Evolutionary conservation across 2,329 filamentous ascomycete genomes (phyloP).

Genomic region (Diplodia scrobiculata): DNA sequence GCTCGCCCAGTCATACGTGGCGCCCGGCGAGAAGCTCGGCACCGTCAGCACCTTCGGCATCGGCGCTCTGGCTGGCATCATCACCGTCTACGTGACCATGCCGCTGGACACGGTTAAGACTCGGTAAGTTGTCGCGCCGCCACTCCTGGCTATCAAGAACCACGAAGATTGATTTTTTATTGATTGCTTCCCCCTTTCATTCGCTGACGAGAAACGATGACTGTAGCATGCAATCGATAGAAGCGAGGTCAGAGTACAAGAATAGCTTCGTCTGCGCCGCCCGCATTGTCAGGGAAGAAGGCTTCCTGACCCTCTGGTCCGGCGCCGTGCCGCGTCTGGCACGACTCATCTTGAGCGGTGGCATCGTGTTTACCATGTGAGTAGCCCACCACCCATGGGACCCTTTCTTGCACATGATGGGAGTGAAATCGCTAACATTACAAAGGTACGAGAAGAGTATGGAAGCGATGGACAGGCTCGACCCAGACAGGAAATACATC

Average conservation of each 20-base stretch:
- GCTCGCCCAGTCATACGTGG: conserved; percentile 85
- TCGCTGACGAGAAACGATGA: not conserved
- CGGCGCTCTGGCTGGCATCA: conserved; percentile 82
- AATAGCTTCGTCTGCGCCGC: conserved; percentile 83
- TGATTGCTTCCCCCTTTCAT: conserved; percentile 34
- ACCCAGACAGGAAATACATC: conserved; percentile 83
- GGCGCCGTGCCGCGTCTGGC: conserved; percentile 85
- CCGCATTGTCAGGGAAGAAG: conserved; percentile 85
- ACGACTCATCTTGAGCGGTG: conserved; percentile 84
- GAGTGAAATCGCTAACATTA: not conserved
- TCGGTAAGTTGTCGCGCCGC: conserved; percentile 30
- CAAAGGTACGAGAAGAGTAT: conserved; percentile 87
- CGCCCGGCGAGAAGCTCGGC: conserved; percentile 92
- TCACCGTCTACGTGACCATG: conserved; percentile 76
- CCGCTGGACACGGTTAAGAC: conserved; percentile 94
- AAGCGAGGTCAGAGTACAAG: conserved; percentile 77
- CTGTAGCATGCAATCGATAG: conserved; percentile 85
- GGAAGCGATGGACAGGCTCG: conserved; percentile 75
- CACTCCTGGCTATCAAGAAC: not conserved
- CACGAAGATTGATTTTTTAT: conserved; percentile 36
- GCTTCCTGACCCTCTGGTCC: conserved; percentile 88
- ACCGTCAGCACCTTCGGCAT: conserved; percentile 85
- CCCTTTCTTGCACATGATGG: not conserved
- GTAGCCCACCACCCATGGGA: conserved; percentile 71
- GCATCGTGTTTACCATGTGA: conserved; percentile 93